A percentile compares a stretch with the other conserved stretches of the same genome.
Conservation (phyloP, 2,329 filamentous ascomycete species). For the Arthrobotrys conoides region DNA sequence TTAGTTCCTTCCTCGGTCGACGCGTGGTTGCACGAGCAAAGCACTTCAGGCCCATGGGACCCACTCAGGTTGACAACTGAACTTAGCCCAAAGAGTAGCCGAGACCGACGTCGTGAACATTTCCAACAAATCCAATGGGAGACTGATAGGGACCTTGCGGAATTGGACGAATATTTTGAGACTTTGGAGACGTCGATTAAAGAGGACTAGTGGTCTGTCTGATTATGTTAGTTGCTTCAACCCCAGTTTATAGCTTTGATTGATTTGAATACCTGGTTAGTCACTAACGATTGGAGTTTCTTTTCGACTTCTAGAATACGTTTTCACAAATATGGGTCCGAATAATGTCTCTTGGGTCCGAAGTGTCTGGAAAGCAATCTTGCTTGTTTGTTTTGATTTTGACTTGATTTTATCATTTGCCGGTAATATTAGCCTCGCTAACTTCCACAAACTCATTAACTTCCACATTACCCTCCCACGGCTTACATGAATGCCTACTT, state of each 20-base stretch:
- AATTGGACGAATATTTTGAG: background rate
- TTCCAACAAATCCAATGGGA: background rate
- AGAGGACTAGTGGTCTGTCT: background rate
- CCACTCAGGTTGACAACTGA: background rate
- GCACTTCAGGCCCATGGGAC: background rate
- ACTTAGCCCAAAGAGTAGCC: background rate
- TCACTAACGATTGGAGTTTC: background rate
- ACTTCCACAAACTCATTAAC: too few species aligned
- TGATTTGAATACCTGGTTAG: too few species aligned
- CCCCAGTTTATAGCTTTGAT: too few species aligned
- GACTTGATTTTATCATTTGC: background rate
- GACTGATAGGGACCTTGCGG: background rate
- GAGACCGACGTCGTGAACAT: background rate
- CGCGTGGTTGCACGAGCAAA: background rate
- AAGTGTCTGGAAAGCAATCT: too few species aligned
- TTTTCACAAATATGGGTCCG: too few species aligned
- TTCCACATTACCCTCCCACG: too few species aligned
- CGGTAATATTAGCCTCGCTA: background rate
- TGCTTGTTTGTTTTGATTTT: too few species aligned
- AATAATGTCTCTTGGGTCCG: too few species aligned
- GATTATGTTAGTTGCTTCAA: background rate
- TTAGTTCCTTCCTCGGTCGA: background rate
- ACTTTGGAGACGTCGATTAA: background rate
- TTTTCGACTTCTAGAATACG: too few species aligned
- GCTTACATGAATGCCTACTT: too few species aligned